These are phyloP conservation scores for Pleurotus citrinopileatus DNA, from an alignment of 768 basidiomycete genomes.

Conservation along the genomic window DNA sequence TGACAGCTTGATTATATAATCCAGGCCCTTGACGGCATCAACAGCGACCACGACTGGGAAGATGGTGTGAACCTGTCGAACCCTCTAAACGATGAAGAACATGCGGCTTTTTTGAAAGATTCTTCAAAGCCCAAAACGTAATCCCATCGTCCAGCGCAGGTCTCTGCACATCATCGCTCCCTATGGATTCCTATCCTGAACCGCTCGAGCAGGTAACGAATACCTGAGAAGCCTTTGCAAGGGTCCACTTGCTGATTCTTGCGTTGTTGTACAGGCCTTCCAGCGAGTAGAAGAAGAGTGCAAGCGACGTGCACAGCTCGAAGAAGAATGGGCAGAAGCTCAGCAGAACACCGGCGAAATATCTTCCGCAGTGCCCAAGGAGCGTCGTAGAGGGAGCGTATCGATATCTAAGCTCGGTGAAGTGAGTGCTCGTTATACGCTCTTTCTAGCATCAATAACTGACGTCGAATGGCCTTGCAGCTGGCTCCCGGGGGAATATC, in stretches of 20 bases:
- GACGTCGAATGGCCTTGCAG: not conserved
- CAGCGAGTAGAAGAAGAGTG: slow-evolving; percentile 10
- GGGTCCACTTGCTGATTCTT: not conserved
- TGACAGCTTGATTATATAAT: slow-evolving; percentile 2
- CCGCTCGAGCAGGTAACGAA: slow-evolving; percentile 7
- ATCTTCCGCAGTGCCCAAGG: not conserved
- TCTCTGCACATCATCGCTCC: not conserved
- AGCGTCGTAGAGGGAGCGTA: slow-evolving; percentile 7
- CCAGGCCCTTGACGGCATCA: not conserved
- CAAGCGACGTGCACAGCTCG: slow-evolving; percentile 6
- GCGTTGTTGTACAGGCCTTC: not conserved
- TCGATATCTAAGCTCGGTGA: slow-evolving; percentile 8
- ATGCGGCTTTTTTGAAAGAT: slow-evolving; percentile 5
- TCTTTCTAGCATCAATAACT: not conserved
- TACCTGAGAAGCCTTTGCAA: not conserved
- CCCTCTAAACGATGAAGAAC: slow-evolving; percentile 1
- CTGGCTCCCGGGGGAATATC: not conserved
- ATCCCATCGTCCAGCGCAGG: not conserved
- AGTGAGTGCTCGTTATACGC: not conserved
- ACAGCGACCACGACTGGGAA: slow-evolving; percentile 6
- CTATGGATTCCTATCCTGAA: slow-evolving; percentile 8
- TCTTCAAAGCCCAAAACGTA: slow-evolving; percentile 3
- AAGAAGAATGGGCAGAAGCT: not conserved
- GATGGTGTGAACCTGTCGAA: slow-evolving; percentile 6
- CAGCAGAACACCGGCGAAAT: slow-evolving; percentile 1